Base-by-base conservation (phyloP, 2,329 filamentous ascomycete genomes). In the Delphinella strobiligena region DNA sequence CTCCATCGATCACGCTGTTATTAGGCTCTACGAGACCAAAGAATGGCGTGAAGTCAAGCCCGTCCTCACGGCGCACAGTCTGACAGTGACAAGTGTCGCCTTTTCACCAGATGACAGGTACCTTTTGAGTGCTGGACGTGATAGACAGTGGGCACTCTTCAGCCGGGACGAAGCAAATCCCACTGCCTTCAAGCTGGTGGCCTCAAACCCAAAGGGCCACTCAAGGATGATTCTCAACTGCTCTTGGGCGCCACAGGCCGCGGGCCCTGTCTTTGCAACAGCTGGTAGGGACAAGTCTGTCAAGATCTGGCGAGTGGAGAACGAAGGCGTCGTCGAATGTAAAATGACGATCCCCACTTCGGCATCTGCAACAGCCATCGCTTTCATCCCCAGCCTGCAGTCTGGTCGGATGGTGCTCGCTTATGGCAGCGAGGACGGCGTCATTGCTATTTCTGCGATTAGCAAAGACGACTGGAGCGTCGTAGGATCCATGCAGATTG, bases 1-100 rank as follows among this genome's bases (percentile, higher is more conserved):
- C 55, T 93, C 87, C 1, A 70, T 89, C 41, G 91, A 95, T 58
- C 91, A 98, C 56, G 91, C 91, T 32, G 88, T 96, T 30, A 85
- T 98, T 51, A 78, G 91, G 15, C 61, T 98, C 5, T 96, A 93
- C 55, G 86, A 93, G 56, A 91, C 88, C 10, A 72, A 70, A 24
- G 74, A 75, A 33, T 98, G 91, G 91, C 81, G 85, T 14, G 87
- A 98, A 62, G 67, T 95, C 31, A 78, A 76, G 43, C 88, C 89
- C 2, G 74, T 89, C 0, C 69, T 98, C 19, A 72, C 76, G n/a
- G 82, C 83, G 1, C 91, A 98, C 61, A 78, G 82, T 0, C 69
- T 96, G 39, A 98, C 91, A 0, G 81, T 88, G 17, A 89, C 87
- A 0, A 72, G 82, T 12, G 66, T 98, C 27, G 71, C 78, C 7